Base-by-base conservation (phyloP, 176 grass and related monocot genomes). In the Zizania latifolia region DNA sequence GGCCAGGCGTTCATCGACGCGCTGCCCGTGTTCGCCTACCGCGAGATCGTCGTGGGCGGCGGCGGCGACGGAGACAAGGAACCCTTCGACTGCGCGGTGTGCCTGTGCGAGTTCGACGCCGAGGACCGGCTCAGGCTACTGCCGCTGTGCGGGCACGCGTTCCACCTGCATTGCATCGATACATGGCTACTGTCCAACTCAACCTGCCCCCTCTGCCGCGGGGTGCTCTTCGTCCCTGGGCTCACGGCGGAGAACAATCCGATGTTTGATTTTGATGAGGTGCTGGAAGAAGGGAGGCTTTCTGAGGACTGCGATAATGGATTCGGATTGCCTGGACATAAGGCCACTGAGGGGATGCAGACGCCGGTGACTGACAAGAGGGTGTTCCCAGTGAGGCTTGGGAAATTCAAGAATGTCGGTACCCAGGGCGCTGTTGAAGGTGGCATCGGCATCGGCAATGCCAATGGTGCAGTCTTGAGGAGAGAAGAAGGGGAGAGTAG, bases 121-220 rank as follows among this genome's bases (percentile, higher is more conserved):
- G 88, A 91, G 9, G 94, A 93, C 74, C 41, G 80, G 29, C 88
- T 97, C 76, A 77, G 94, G 3, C 83, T 97, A 56, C 79, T 97
- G 38, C 94, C 94, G 17, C 77, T 79, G 10, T 97, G 94, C 54
- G 88, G 94, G 2, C 94, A 97, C 70, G 94, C 94, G 1, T 97
- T 97, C 91, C 90, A 97, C 75, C 76, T 97, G 28, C 27, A 68
- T 14, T 93, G 94, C 81, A 97, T 97, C 21, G 90, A 97, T 46
- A 97, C 94, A 0, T 97, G 94, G 90, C 83, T 97, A 33, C 83
- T 97, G 50, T 97, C 90, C 90, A 97, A 97, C 73, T 97, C 90
- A 0, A 93, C 94, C 16, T 97, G 94, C 74, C 94, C 94, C 28
- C 87, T 97, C 56, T 97, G 94, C 72, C 72, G 94, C 38, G 90